Evolutionary conservation across 1,284 basidiomycete genomes (phyloP).

Genomic region (Pulveroboletus sp.): DNA sequence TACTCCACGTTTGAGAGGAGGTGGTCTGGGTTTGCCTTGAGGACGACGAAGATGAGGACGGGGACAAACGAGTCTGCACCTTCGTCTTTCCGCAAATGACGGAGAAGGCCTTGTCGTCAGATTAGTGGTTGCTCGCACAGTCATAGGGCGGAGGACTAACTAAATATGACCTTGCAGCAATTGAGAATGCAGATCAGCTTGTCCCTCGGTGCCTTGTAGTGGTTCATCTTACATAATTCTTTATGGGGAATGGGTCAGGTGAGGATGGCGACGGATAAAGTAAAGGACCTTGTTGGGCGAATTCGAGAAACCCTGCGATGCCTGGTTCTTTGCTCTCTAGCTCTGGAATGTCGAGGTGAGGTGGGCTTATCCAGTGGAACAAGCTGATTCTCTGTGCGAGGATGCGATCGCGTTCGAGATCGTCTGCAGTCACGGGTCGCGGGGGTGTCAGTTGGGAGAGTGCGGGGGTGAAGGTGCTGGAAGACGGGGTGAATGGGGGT

Average conservation of each 20-base stretch:
- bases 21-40: slow-evolving; percentile 92
- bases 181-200: slow-evolving; percentile 98
- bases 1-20: slow-evolving; percentile 95
- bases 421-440: slow-evolving; percentile 88
- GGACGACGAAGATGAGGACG: slow-evolving; percentile 91
- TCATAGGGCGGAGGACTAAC: slow-evolving; percentile 47
- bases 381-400: slow-evolving; percentile 88
- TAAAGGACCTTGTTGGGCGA: slow-evolving; percentile 82
- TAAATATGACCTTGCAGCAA: slow-evolving; percentile 99
- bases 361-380: slow-evolving; percentile 88
- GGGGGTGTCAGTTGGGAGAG: slow-evolving; percentile 62
- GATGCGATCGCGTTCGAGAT: slow-evolving; percentile 92
- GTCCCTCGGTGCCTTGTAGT: slow-evolving; percentile 97
- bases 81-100: slow-evolving; percentile 79
- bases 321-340: slow-evolving; percentile 44
- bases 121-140: not conserved
- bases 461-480: slow-evolving; percentile 88
- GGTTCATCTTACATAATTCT: slow-evolving; percentile 96
- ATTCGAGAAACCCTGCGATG: slow-evolving; percentile 85
- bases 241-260: slow-evolving; percentile 1
- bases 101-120: slow-evolving; percentile 69
- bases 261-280: not conserved
- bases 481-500: slow-evolving; percentile 6
- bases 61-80: slow-evolving; percentile 94
- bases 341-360: slow-evolving; percentile 84